Conservation (phyloP, 768 basidiomycete species). For the Termitomyces bulborhizus region DNA sequence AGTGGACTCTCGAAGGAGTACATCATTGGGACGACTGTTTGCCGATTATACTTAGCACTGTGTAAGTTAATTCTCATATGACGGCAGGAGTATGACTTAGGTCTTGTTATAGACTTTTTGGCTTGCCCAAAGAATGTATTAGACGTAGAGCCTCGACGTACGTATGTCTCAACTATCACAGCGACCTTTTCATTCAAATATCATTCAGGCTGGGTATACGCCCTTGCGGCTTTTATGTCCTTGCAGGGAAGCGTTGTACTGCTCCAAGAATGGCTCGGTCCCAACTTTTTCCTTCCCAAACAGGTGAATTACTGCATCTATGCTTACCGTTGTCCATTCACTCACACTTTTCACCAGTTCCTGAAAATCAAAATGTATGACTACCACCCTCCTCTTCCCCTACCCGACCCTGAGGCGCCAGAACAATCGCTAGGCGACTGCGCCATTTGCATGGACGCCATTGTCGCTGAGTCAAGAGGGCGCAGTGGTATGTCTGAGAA, state of each 20-base stretch:
- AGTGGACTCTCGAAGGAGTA: slow-evolving; percentile 69
- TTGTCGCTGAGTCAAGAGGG: slow-evolving; percentile 42
- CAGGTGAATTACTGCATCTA: slow-evolving; percentile 36
- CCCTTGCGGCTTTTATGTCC: slow-evolving; percentile 52
- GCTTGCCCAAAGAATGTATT: slow-evolving; percentile 82
- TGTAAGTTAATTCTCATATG: slow-evolving; percentile 45
- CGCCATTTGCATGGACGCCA: slow-evolving; percentile 90
- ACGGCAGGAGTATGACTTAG: neutral
- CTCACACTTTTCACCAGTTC: slow-evolving; percentile 35
- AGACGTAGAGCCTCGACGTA: slow-evolving; percentile 71
- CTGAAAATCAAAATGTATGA: slow-evolving; percentile 60
- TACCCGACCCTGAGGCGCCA: slow-evolving; percentile 67
- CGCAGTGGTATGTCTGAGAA: slow-evolving; percentile 29
- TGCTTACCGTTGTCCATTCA: neutral
- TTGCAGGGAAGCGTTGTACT: slow-evolving; percentile 57
- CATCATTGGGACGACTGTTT: slow-evolving; percentile 68
- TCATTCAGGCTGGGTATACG: slow-evolving; percentile 47
- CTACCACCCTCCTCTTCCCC: slow-evolving; percentile 77
- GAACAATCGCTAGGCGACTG: slow-evolving; percentile 81
- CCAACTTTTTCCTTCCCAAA: slow-evolving; percentile 77
- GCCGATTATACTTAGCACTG: slow-evolving; percentile 61
- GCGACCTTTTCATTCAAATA: neutral
- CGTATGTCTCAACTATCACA: slow-evolving; percentile 34
- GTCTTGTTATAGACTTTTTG: slow-evolving; percentile 56
- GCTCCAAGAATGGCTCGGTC: slow-evolving; percentile 72